Conservation (phyloP, 441 rosid species). For the Pelargonium citronellum region DNA sequence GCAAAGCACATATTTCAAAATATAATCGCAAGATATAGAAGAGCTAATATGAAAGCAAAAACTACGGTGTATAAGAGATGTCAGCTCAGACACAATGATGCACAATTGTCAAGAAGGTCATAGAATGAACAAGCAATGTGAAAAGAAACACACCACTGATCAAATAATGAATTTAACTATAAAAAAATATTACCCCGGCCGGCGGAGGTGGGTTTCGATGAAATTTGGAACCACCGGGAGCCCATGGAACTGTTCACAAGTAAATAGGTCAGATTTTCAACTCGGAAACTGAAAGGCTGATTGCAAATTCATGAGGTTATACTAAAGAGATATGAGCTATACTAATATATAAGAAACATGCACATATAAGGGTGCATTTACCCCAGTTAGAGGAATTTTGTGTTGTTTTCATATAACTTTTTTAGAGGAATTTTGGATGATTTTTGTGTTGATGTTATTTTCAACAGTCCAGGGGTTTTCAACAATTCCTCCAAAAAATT, state of each 20-base stretch:
- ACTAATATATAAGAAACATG: not conserved
- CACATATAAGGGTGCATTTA: too few relatives aligned
- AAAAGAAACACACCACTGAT: not conserved
- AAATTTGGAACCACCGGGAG: constrained; percentile 94
- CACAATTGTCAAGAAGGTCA: too few relatives aligned
- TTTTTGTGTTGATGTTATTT: too few relatives aligned
- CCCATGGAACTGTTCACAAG: constrained; percentile 83
- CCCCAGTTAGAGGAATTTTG: too few relatives aligned
- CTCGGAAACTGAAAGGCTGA: not conserved
- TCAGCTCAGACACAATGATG: too few relatives aligned
- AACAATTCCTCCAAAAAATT: too few relatives aligned
- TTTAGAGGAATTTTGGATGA: too few relatives aligned
- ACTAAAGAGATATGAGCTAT: not conserved
- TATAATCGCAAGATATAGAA: not conserved
- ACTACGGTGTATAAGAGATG: not conserved
- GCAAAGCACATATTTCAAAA: not conserved
- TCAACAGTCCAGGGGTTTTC: too few relatives aligned
- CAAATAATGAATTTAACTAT: not conserved
- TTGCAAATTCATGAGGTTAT: not conserved
- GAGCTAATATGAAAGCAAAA: not conserved
- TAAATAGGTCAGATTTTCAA: constrained; percentile 20
- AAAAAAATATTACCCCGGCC: constrained; percentile 50
- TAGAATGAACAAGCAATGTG: not conserved
- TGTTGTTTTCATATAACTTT: too few relatives aligned
- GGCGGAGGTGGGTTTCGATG: constrained; percentile 88